Percentiles rank a stretch among this genome's conserved stretches.
Conservation (phyloP, 2,329 filamentous ascomycete genomes). For the Arthrobotrys iridis region DNA sequence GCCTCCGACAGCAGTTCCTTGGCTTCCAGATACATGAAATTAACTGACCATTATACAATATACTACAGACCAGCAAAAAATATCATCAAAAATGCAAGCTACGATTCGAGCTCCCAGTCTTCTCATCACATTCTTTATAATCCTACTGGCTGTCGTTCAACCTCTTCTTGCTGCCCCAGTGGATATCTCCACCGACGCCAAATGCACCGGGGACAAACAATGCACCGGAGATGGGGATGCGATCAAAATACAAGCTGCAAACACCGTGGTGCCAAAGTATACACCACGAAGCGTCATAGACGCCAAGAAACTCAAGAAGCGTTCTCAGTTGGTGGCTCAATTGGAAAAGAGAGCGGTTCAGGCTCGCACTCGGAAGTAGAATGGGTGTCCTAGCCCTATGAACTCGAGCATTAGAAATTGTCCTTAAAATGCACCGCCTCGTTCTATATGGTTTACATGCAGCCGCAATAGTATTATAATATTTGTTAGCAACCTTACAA, state of each 20-base stretch:
- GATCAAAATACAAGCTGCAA: not conserved
- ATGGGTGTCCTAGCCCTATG: not conserved
- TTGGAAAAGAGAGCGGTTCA: conserved; percentile 21
- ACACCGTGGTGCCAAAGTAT: not conserved
- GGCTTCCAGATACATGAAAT: too few relatives aligned
- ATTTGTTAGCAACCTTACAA: too few relatives aligned
- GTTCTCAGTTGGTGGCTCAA: conserved; percentile 1
- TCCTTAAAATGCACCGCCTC: too few relatives aligned
- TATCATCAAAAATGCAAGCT: conserved; percentile 18
- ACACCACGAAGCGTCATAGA: not conserved
- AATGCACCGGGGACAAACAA: not conserved
- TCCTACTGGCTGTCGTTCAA: conserved; percentile 20
- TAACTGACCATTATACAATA: too few relatives aligned
- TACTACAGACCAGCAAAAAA: not conserved
- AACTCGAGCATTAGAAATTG: too few relatives aligned
- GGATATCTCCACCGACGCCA: not conserved
- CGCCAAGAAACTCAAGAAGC: conserved; percentile 32
- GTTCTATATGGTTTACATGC: too few relatives aligned
- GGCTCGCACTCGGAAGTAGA: conserved; percentile 29
- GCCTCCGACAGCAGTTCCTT: too few relatives aligned
- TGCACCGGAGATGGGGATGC: not conserved
- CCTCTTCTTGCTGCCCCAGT: conserved; percentile 27
- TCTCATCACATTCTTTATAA: conserved; percentile 33
- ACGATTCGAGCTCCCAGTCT: conserved; percentile 23
- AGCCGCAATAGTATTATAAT: too few relatives aligned